Evolutionary conservation across 164 flowering plant species (phyloP).

Genomic region (Magnolia changhungtana): DNA sequence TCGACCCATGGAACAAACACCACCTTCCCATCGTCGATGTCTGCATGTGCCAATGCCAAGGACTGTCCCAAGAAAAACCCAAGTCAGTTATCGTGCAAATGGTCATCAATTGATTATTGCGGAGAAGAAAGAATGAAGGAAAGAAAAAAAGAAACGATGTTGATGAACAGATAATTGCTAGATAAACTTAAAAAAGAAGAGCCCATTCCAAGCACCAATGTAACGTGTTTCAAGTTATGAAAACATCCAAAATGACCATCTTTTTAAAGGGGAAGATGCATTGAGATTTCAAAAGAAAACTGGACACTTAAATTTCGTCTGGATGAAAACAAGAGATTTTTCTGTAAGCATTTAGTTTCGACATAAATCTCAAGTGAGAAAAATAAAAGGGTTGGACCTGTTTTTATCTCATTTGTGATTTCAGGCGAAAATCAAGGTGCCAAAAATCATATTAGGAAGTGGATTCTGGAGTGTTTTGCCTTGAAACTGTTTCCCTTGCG

Average conservation of each 20-base stretch:
- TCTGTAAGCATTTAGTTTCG: too few species aligned
- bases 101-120: not conserved
- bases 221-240: not conserved
- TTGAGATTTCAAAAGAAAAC: too few species aligned
- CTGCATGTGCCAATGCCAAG: constrained; percentile 80
- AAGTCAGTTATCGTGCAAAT: not conserved
- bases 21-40: constrained; percentile 81
- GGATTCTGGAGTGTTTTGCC: too few species aligned
- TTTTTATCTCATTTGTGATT: too few species aligned
- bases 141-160: not conserved
- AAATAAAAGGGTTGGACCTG: too few species aligned
- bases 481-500: too few species aligned
- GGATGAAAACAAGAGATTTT: too few species aligned
- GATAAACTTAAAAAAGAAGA: not conserved
- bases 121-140: not conserved
- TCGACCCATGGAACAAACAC: constrained; percentile 90
- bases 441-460: too few species aligned
- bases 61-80: constrained; percentile 44
- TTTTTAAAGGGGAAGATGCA: not conserved
- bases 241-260: not conserved
- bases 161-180: not conserved
- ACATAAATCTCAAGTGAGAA: too few species aligned
- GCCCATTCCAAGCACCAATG: not conserved
- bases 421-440: too few species aligned
- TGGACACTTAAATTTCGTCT: too few species aligned